These are phyloP conservation scores for Russula sp. DNA, from an alignment of 768 basidiomycete species.

Conservation along the genomic window DNA sequence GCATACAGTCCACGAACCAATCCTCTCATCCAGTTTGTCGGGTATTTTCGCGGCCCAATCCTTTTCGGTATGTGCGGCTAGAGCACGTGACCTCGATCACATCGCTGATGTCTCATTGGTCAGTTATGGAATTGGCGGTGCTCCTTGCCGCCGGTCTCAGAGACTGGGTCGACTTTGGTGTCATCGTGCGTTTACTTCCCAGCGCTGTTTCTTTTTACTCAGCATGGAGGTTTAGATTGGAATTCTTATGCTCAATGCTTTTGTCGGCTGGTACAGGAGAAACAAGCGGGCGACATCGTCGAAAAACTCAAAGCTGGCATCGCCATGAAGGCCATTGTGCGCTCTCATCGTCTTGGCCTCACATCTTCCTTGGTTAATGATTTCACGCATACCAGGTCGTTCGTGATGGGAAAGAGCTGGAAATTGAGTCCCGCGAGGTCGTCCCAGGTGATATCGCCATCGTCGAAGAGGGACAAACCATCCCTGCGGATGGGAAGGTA, in stretches of 20 bases:
- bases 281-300: conserved; percentile 50
- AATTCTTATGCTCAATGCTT: conserved; percentile 44
- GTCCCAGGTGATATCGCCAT: conserved; percentile 47
- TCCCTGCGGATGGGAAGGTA: conserved; percentile 46
- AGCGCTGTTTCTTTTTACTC: background rate
- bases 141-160: conserved; percentile 45
- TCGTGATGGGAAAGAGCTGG: conserved; percentile 42
- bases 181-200: conserved; percentile 39
- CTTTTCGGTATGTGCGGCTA: conserved; percentile 33
- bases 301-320: conserved; percentile 50
- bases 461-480: conserved; percentile 46
- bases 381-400: conserved; percentile 32
- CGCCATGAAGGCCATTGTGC: conserved; percentile 40
- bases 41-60: conserved; percentile 46
- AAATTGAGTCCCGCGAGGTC: conserved; percentile 46
- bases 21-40: conserved; percentile 44
- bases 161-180: conserved; percentile 51
- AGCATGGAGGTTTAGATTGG: conserved; percentile 35
- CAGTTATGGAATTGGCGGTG: conserved; percentile 49
- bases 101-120: background rate
- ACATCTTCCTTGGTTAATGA: background rate
- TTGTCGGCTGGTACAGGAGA: conserved; percentile 49
- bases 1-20: conserved; percentile 40
- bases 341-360: background rate
- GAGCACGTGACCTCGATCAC: background rate